Base-by-base conservation (phyloP, 2,329 filamentous ascomycete species). In the Ophiostoma populinum region DNA sequence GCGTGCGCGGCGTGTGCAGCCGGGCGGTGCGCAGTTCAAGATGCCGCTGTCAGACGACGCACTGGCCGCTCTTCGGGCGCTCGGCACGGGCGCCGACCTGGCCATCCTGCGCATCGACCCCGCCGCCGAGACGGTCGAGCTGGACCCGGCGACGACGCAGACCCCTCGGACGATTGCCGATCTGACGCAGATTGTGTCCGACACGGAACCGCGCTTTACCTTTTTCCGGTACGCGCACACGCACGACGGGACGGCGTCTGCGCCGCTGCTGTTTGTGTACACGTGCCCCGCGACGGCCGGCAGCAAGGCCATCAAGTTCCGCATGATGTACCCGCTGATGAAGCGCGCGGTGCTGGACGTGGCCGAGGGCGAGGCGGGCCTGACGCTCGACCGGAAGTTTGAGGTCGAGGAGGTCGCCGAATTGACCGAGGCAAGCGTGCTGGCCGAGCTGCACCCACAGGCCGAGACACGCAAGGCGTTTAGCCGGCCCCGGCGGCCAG, bases 301-400 rank as follows among this genome's bases (percentile, higher is more conserved):
- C 19, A 71, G 65, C 35, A 80, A 75, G 56, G 61, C 68, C 35
- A 80, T 90, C 59, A 86, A 82, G 59, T 77, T 80, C 56, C 67
- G 80, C 43, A 92, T 92, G 82, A 56, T 90, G 49, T 90, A 90
- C 52, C 80, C 81, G 22, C 59, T 75, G 18, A 75, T 75, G 60
- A 75, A 75, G 55, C 62, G 69, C 9, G 67, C 70, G 17, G 77
- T 81, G 3, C 59, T 85, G 20, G 56, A 61, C n/a, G 53, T 75
- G 22, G 80, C 80, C 13, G 69, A 75, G 47, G 57, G 56, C 24
- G 70, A 81, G 44, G 75, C 70, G 1, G 75, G 73, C 0, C 49
- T 87, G 34, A 62, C 59, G 38, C 59, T 82, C 5, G 73, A 70
- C 38, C 85, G 81, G 66, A 77, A 67, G 51, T 73, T 79, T 41